Conservation (phyloP, 2,329 filamentous ascomycete species). For the Scedosporium aurantiacum region DNA sequence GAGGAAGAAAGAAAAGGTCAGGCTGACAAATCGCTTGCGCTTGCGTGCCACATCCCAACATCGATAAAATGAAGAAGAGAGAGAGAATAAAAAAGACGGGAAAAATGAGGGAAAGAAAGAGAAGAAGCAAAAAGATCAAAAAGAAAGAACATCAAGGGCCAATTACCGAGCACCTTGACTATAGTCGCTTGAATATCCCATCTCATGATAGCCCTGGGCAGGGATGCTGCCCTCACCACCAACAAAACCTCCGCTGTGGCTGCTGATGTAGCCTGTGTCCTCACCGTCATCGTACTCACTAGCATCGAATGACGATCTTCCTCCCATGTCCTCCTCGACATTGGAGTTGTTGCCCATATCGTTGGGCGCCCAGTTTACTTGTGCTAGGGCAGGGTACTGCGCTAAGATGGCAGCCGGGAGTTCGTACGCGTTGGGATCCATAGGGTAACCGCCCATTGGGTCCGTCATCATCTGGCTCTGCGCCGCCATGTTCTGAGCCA, state of each 20-base stretch:
- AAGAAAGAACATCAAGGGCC: neutral
- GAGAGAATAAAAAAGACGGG: constrained; percentile 6
- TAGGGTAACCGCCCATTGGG: constrained; percentile 44
- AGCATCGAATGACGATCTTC: constrained; percentile 70
- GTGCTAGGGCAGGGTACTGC: constrained; percentile 88
- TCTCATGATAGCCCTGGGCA: constrained; percentile 41
- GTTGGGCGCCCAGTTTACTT: constrained; percentile 64
- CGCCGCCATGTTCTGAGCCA: constrained; percentile 44
- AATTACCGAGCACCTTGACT: constrained; percentile 24
- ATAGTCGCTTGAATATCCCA: constrained; percentile 43
- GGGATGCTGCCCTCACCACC: constrained; percentile 39
- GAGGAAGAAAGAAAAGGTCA: constrained; percentile 1
- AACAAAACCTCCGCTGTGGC: constrained; percentile 48
- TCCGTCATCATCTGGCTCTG: constrained; percentile 47
- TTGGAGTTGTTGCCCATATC: constrained; percentile 51
- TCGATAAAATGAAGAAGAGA: constrained; percentile 3
- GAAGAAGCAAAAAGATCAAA: neutral
- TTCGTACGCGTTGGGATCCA: constrained; percentile 48
- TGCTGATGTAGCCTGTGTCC: constrained; percentile 56
- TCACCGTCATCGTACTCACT: constrained; percentile 69
- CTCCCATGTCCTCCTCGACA: constrained; percentile 65
- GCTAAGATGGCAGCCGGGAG: constrained; percentile 81
- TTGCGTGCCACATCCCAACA: too few relatives aligned
- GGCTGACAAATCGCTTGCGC: neutral
- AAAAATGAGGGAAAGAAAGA: neutral